phyloP scores from a whole-genome alignment of 768 basidiomycete genomes.

The Tremella mesenterica region DNA sequence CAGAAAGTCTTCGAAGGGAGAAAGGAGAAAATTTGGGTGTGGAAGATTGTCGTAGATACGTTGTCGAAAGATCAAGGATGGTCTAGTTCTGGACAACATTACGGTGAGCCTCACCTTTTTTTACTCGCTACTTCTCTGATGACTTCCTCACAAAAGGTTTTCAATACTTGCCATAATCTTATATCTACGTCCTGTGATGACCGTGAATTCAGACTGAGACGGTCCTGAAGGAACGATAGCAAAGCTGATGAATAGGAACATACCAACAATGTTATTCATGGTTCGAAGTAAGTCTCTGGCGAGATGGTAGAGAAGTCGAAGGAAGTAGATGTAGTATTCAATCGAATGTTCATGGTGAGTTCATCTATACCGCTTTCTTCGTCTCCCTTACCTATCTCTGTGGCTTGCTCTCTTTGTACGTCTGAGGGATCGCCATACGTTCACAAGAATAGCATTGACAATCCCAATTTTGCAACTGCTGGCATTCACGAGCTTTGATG shows the following conservation, averaged over 20 bases:
- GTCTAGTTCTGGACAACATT: slow-evolving; percentile 10
- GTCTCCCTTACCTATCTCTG: neutral
- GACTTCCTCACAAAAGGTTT: too few species aligned
- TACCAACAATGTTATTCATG: slow-evolving; percentile 34
- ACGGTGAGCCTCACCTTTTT: slow-evolving; percentile 15
- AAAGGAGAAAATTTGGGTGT: slow-evolving; percentile 11
- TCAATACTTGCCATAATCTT: too few species aligned
- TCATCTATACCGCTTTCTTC: neutral
- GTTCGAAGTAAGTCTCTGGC: slow-evolving; percentile 33
- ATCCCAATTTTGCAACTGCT: neutral
- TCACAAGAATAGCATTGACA: neutral
- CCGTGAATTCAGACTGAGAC: neutral
- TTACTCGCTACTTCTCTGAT: neutral
- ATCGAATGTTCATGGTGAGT: slow-evolving; percentile 33
- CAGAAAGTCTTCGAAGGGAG: too few species aligned
- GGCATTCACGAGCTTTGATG: neutral
- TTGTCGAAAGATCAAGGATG: slow-evolving; percentile 38
- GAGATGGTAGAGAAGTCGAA: slow-evolving; percentile 24
- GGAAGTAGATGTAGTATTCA: slow-evolving; percentile 22
- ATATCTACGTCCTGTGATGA: neutral
- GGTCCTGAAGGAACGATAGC: too few species aligned
- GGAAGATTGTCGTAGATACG: slow-evolving; percentile 24
- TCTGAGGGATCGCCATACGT: too few species aligned
- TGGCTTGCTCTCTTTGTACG: neutral
- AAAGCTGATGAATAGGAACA: slow-evolving; percentile 22